Conservation (phyloP, 129 eudicot species). For the Tagetes erecta region DNA sequence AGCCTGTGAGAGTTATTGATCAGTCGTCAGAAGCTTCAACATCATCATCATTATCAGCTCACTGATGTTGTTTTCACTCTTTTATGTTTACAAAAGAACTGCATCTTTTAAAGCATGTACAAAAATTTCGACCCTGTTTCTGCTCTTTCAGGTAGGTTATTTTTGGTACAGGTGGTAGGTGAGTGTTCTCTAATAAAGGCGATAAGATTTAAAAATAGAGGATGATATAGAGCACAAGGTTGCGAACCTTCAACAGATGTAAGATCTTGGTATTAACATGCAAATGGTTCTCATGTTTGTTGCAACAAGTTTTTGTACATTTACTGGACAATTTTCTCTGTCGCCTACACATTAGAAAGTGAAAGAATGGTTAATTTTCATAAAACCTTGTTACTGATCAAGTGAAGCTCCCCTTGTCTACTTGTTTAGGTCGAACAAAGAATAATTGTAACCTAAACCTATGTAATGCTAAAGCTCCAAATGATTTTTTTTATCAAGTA, state of each 20-base stretch:
- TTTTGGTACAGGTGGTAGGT: constrained; percentile 12
- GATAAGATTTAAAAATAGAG: not conserved
- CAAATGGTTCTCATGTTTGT: not conserved
- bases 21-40: constrained; percentile 39
- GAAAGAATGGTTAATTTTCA: not conserved
- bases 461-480: not conserved
- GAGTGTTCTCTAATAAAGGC: constrained; percentile 1
- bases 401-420: not conserved
- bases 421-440: not conserved
- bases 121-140: constrained; percentile 3
- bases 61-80: not conserved
- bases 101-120: constrained; percentile 17
- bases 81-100: not conserved
- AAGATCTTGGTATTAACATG: not conserved
- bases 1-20: constrained; percentile 68
- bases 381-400: not conserved
- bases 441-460: too few species aligned
- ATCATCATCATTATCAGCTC: constrained; percentile 18
- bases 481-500: not conserved
- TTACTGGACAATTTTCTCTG: not conserved
- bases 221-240: constrained; percentile 1
- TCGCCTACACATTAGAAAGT: not conserved
- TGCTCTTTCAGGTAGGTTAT: not conserved
- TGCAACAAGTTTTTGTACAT: not conserved
- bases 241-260: not conserved